phyloP scores from a whole-genome alignment of 2,329 filamentous ascomycete species.

The Periconia sp. region DNA sequence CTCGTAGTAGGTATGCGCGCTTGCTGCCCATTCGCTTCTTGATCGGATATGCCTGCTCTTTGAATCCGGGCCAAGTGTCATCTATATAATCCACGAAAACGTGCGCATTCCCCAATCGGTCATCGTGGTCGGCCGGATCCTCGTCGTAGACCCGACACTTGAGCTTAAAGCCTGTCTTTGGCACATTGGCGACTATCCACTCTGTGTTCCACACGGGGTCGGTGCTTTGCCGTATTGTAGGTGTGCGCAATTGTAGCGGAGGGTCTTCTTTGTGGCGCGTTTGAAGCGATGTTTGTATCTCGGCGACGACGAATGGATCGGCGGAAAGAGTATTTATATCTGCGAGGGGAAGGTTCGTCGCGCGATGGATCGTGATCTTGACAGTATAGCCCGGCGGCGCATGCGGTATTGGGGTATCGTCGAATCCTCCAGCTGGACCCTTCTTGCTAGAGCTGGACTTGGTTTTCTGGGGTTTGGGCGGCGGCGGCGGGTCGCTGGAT shows the following conservation, averaged over 20 bases:
- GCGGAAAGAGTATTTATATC: conserved; percentile 79
- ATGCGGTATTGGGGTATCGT: conserved; percentile 76
- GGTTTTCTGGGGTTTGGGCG: conserved; percentile 33
- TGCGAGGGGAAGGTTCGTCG: conserved; percentile 79
- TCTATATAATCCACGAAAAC: conserved; percentile 66
- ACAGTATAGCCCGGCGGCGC: conserved; percentile 82
- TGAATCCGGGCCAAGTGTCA: conserved; percentile 72
- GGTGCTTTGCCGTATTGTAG: conserved; percentile 73
- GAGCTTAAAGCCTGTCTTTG: conserved; percentile 77
- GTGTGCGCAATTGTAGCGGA: conserved; percentile 73
- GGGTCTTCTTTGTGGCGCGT: conserved; percentile 87
- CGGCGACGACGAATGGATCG: conserved; percentile 81
- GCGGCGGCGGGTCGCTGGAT: conserved; percentile 19
- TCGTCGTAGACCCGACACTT: conserved; percentile 92
- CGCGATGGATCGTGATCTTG: conserved; percentile 82
- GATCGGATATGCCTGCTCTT: conserved; percentile 69
- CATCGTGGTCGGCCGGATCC: conserved; percentile 83
- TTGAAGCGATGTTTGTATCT: conserved; percentile 73
- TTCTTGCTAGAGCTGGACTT: conserved; percentile 35
- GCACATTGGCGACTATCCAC: conserved; percentile 89
- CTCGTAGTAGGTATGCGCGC: conserved; percentile 78
- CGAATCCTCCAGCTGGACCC: conserved; percentile 76
- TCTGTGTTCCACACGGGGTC: conserved; percentile 83
- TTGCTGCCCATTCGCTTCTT: conserved; percentile 89
- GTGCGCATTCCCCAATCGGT: conserved; percentile 85